Evolutionary conservation across 345 rosid genomes (phyloP).

Genomic region (Euphorbia lathyris): DNA sequence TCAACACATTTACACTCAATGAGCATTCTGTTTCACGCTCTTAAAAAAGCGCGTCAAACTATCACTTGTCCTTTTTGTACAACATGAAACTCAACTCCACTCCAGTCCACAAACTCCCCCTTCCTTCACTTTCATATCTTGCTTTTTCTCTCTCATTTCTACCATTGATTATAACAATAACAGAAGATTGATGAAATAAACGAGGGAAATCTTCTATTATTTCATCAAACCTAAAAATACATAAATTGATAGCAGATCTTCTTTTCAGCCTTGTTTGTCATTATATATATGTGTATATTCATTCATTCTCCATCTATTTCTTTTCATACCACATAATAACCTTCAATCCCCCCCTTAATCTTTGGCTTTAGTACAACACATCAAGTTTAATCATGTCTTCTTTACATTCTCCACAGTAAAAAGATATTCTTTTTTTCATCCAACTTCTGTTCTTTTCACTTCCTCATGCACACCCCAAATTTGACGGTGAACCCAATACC

Average conservation of each 20-base stretch:
- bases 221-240: constrained; percentile 7
- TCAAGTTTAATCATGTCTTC: background rate
- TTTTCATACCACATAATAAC: constrained; percentile 18
- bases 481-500: constrained; percentile 19
- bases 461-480: background rate
- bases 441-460: background rate
- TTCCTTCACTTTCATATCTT: background rate
- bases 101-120: background rate
- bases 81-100: background rate
- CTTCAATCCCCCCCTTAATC: background rate
- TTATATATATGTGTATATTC: background rate
- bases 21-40: background rate
- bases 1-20: too few relatives aligned
- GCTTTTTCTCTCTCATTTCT: background rate
- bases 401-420: background rate
- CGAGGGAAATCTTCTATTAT: too few relatives aligned
- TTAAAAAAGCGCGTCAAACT: background rate
- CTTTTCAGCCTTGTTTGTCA: background rate
- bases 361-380: background rate
- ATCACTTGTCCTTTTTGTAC: background rate
- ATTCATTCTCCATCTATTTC: background rate
- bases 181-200: too few relatives aligned
- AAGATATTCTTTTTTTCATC: background rate
- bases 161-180: background rate
- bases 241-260: background rate